Conservation (phyloP, 2,329 filamentous ascomycete species). For the Aspergillus carbonarius region DNA sequence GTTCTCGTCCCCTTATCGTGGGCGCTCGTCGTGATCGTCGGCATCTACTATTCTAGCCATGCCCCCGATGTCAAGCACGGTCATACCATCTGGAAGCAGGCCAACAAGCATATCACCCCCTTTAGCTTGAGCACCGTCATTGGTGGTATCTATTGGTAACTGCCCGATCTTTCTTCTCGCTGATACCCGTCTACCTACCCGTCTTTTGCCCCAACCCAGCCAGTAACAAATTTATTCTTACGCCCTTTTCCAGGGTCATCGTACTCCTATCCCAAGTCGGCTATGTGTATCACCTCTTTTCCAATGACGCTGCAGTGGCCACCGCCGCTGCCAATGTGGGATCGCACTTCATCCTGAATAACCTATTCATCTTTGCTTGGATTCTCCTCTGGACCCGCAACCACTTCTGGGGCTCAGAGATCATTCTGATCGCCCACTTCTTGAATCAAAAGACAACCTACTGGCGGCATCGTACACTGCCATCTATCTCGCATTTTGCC, state of each 20-base stretch:
- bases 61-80: constrained; percentile 61
- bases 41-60: constrained; percentile 71
- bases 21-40: constrained; percentile 68
- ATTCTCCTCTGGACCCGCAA: constrained; percentile 78
- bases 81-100: constrained; percentile 73
- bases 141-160: constrained; percentile 72
- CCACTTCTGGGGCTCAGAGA: constrained; percentile 72
- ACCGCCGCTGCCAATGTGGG: constrained; percentile 73
- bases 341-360: constrained; percentile 81
- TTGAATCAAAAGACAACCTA: constrained; percentile 76
- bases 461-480: constrained; percentile 72
- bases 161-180: neutral
- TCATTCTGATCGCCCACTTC: constrained; percentile 77
- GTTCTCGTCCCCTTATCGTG: constrained; percentile 71
- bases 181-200: neutral
- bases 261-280: constrained; percentile 73
- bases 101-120: constrained; percentile 64
- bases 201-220: no score
- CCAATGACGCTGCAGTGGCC: constrained; percentile 60
- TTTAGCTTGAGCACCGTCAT: constrained; percentile 70
- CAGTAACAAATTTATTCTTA: neutral
- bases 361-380: constrained; percentile 77
- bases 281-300: constrained; percentile 77
- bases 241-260: constrained; percentile 55
- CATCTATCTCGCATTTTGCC: constrained; percentile 72